phyloP scores from a whole-genome alignment of 176 grass and related monocot species.

The Eleusine indica region DNA sequence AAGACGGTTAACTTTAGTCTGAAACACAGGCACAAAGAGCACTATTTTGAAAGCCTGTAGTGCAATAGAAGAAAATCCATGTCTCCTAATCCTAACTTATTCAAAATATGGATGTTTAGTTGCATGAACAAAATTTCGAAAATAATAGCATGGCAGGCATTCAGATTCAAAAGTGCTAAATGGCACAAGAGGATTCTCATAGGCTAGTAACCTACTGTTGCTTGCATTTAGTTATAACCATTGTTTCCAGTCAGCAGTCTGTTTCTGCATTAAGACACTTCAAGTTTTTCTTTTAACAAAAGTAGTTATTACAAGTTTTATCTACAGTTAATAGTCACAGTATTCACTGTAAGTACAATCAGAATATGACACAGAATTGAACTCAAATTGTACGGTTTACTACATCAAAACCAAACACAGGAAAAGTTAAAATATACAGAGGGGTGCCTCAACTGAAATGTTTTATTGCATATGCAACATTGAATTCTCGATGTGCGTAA shows the following conservation, averaged over 20 bases:
- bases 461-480: constrained; percentile 39
- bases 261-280: background rate
- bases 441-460: background rate
- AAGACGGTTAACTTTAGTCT: background rate
- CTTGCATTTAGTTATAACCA: constrained; percentile 22
- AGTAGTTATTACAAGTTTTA: background rate
- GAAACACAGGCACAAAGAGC: constrained; percentile 10
- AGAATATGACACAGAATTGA: background rate
- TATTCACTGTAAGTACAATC: background rate
- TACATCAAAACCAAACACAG: constrained; percentile 9
- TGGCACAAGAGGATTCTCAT: constrained; percentile 4
- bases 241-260: background rate
- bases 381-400: background rate
- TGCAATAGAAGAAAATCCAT: background rate
- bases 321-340: constrained; percentile 7
- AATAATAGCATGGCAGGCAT: background rate
- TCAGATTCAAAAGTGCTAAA: background rate
- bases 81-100: background rate
- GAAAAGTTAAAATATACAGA: constrained; percentile 8
- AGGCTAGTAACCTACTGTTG: background rate
- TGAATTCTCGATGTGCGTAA: constrained; percentile 22
- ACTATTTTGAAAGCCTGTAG: background rate
- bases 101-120: background rate
- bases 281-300: background rate
- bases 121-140: constrained; percentile 9